A percentile compares a stretch with the other conserved stretches of the same genome.
Conservation (phyloP, 306 rosid genomes). For the Benincasa hispida region DNA sequence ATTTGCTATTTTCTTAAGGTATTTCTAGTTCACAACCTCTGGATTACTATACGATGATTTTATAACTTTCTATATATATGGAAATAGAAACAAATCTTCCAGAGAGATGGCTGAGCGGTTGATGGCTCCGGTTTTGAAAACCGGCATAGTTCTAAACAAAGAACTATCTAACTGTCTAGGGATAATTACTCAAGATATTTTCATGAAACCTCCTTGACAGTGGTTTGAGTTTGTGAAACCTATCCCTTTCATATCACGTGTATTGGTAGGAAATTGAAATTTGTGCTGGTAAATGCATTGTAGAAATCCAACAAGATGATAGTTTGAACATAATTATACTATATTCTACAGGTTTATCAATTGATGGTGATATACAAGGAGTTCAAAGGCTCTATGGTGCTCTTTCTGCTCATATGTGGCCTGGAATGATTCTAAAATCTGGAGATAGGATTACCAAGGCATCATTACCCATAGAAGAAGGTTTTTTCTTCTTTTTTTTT, state of each 20-base stretch:
- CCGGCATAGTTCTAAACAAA: too few species aligned
- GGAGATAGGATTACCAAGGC: slow-evolving; percentile 59
- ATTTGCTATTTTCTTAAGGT: not conserved
- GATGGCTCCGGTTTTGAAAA: too few species aligned
- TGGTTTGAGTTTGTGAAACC: not conserved
- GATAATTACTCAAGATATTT: not conserved
- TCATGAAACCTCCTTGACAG: not conserved
- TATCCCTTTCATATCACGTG: not conserved
- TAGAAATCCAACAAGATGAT: not conserved
- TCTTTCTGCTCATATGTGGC: slow-evolving; percentile 91
- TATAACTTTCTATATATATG: too few species aligned
- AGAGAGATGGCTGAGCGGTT: too few species aligned
- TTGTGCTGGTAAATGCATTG: not conserved
- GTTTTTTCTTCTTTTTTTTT: slow-evolving; percentile 12
- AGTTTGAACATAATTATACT: not conserved
- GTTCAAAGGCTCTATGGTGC: slow-evolving; percentile 79
- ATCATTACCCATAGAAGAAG: slow-evolving; percentile 55
- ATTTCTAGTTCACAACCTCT: not conserved
- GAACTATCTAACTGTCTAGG: not conserved
- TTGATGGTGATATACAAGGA: slow-evolving; percentile 80
- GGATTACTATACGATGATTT: too few species aligned
- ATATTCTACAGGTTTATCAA: slow-evolving; percentile 55
- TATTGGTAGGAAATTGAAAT: not conserved
- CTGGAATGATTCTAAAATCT: slow-evolving; percentile 83
- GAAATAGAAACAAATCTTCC: too few species aligned